phyloP scores from a whole-genome alignment of 2,329 filamentous ascomycete genomes.

The Trichophyton schoenleinii region DNA sequence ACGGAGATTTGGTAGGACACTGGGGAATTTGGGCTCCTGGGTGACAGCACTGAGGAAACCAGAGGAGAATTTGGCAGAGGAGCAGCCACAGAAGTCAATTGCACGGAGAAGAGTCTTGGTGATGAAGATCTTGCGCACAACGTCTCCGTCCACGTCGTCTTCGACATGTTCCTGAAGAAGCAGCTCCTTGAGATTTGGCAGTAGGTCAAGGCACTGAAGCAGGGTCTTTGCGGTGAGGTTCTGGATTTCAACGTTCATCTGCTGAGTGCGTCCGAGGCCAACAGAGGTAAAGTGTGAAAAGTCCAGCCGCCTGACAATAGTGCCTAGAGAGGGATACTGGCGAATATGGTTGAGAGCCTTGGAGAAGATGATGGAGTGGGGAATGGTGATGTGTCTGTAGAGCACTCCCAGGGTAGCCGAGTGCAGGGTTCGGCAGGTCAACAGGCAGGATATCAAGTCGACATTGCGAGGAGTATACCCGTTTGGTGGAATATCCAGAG shows the following conservation, averaged over 20 bases:
- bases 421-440: slow-evolving; percentile 64
- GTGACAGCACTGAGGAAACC: slow-evolving; percentile 48
- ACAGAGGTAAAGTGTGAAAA: slow-evolving; percentile 79
- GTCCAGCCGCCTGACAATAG: slow-evolving; percentile 64
- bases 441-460: slow-evolving; percentile 61
- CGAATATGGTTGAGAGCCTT: slow-evolving; percentile 63
- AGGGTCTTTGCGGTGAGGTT: slow-evolving; percentile 66
- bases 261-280: slow-evolving; percentile 60
- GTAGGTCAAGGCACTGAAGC: slow-evolving; percentile 56
- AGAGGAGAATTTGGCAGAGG: slow-evolving; percentile 53
- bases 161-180: slow-evolving; percentile 71
- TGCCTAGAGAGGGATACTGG: slow-evolving; percentile 55
- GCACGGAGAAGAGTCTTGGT: slow-evolving; percentile 52
- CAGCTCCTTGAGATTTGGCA: slow-evolving; percentile 64
- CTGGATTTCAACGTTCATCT: slow-evolving; percentile 60
- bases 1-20: slow-evolving; percentile 46
- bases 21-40: slow-evolving; percentile 34
- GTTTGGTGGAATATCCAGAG: slow-evolving; percentile 62
- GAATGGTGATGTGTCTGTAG: slow-evolving; percentile 68
- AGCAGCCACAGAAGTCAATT: slow-evolving; percentile 66
- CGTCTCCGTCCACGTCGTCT: slow-evolving; percentile 55
- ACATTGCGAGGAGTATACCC: slow-evolving; percentile 63
- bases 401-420: slow-evolving; percentile 60
- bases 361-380: slow-evolving; percentile 70
- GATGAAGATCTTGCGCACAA: slow-evolving; percentile 59